Base-by-base conservation (phyloP, 2,329 filamentous ascomycete species). In the Fusarium sp. region DNA sequence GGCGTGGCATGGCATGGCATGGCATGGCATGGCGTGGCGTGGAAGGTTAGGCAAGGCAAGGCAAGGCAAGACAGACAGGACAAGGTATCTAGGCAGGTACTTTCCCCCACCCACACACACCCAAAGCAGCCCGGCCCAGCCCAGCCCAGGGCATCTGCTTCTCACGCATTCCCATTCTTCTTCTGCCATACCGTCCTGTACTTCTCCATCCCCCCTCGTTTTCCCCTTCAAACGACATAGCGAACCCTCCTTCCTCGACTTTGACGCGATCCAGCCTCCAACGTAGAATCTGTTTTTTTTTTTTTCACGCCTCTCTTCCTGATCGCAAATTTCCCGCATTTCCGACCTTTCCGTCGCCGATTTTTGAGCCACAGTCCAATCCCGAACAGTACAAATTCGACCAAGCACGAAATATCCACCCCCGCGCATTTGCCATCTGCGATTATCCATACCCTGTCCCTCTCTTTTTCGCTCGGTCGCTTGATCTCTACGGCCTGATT, bases 131-230 rank as follows among this genome's bases (percentile, higher is more conserved):
- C 26, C 53, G n/a, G 24, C 50, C 39, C 39, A 41, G 39, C 38
- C 32, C 51, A 32, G 11, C 30, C 22, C 30, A 58, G 51, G 51
- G 24, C 24, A 74, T 74, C 70, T 53, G 53, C 58, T 72, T 73
- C 55, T 71, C 62, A 53, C 61, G 53, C 70, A 73, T 73, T 73
- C 70, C 70, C 70, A 73, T 73, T 73, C 71, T 72, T 71, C 70
- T 70, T 71, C 47, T 71, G 36, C 70, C 70, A 71, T 74, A 74
- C 57, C 48, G 35, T 59, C 60, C 71, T 72, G 54, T 72, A 74
- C 58, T 74, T 73, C 57, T 74, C 62, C 67, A 69, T 74, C 72
- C 63, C 55, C 55, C 74, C 63, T 72, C 42, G 38, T 45, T 50
- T 61, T 56, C 58, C 62, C 63, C 69, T 68, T 53, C 66, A 61